These are phyloP conservation scores for Ogataea polymorpha DNA, from an alignment of 805 yeast species.

Conservation along the genomic window DNA sequence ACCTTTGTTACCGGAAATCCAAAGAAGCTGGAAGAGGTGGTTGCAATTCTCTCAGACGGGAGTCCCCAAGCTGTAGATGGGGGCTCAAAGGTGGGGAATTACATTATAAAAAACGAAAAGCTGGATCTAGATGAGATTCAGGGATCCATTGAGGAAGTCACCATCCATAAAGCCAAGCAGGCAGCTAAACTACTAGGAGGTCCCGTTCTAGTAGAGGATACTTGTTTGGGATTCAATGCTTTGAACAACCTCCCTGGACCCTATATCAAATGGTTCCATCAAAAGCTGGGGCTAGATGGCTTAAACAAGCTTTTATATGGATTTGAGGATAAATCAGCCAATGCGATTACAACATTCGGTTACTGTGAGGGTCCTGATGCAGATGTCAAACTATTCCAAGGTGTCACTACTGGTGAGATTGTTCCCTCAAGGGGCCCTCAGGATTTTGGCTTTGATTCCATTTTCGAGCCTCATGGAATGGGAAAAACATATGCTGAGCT, in stretches of 20 bases:
- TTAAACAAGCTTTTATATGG: slow-evolving; percentile 74
- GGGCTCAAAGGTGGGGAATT: slow-evolving; percentile 43
- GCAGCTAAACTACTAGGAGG: slow-evolving; percentile 65
- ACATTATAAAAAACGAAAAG: slow-evolving; percentile 54
- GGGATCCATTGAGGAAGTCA: slow-evolving; percentile 80
- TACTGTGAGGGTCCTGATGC: slow-evolving; percentile 78
- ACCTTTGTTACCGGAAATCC: slow-evolving; percentile 68
- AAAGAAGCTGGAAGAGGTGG: slow-evolving; percentile 83
- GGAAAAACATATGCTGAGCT: slow-evolving; percentile 84
- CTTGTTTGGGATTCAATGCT: slow-evolving; percentile 82
- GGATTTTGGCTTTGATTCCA: slow-evolving; percentile 92
- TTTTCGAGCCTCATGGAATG: slow-evolving; percentile 79
- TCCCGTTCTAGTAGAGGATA: slow-evolving; percentile 93
- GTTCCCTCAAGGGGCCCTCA: slow-evolving; percentile 77
- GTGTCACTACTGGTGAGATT: slow-evolving; percentile 75
- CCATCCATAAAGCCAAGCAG: slow-evolving; percentile 70
- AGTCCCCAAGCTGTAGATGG: slow-evolving; percentile 22
- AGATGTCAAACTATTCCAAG: slow-evolving; percentile 78
- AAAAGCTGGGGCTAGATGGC: slow-evolving; percentile 70
- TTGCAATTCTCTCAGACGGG: slow-evolving; percentile 59
- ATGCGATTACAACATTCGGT: slow-evolving; percentile 90
- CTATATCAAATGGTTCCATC: slow-evolving; percentile 81
- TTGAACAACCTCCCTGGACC: slow-evolving; percentile 89
- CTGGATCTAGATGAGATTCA: slow-evolving; percentile 90
- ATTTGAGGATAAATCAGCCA: slow-evolving; percentile 80